Evolutionary conservation across 192 early-diverging fungal genomes (phyloP), one percentile per base, ranked within the genome.

Genomic region (Coemansia sp.): DNA sequence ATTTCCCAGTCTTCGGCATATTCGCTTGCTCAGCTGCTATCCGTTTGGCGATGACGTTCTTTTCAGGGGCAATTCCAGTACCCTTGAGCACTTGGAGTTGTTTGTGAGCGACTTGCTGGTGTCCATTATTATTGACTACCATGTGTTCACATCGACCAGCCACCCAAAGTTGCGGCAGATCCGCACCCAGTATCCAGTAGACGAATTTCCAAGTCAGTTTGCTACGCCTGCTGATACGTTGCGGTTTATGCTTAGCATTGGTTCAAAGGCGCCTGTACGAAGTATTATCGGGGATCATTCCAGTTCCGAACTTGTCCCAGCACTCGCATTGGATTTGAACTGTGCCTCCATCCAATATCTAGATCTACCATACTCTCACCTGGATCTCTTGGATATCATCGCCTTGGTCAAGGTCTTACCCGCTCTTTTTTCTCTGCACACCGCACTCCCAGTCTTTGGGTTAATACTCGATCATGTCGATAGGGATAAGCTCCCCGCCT

Each of bases 31-130:
- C 4, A 40, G 50, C 14, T 28, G 26, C 33, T 66, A 66, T 35
- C 64, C 64, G 21, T 66, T 66, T 37, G 64, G 21, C 37, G 64
- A 66, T 11, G 64, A 66, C 46, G 23, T 35, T 0, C 19, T 53
- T 26, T 66, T 66, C n/a, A 52, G 64, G 21, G 64, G 50, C 6
- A 66, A 66, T 35, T 32, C 17, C 14, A 23, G 19, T 35, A 39
- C 38, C 1, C 19, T 66, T 2, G 64, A 66, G 38, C 19, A 11
- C 23, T 17, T 66, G 21, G 38, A 53, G 33, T 10, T 66, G 46
- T 11, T 39, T 4, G 14, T 30, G 11, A 52, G 53, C 49, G 23
- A 38, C 43, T 53, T 53, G 53, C 50, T 66, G 13, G 35, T 66
- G 3, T 33, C 28, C 8, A 66, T 66, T 33, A 33, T 66, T 37